Evolutionary conservation across 441 rosid species (phyloP).

Genomic region (Brassica balearica): DNA sequence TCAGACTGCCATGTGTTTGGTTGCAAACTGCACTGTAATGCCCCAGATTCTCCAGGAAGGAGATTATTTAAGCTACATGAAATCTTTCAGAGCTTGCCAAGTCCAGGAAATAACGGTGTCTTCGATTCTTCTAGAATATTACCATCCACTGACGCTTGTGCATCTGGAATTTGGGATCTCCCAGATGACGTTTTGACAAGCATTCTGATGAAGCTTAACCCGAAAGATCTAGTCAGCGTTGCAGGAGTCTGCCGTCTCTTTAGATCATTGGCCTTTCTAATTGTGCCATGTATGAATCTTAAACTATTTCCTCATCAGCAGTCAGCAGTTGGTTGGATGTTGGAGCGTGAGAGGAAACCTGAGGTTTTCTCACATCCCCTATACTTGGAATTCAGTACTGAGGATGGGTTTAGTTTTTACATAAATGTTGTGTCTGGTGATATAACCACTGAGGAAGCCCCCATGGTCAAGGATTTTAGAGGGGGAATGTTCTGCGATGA

Average conservation of each 20-base stretch:
- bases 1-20: slow-evolving; percentile 83
- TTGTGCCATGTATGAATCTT: slow-evolving; percentile 91
- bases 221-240: slow-evolving; percentile 68
- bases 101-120: slow-evolving; percentile 48
- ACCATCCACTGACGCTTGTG: slow-evolving; percentile 47
- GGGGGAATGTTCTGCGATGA: slow-evolving; percentile 99
- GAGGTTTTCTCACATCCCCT: slow-evolving; percentile 74
- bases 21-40: slow-evolving; percentile 64
- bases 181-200: slow-evolving; percentile 70
- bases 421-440: slow-evolving; percentile 76
- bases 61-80: slow-evolving; percentile 77
- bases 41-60: slow-evolving; percentile 58
- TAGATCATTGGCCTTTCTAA: slow-evolving; percentile 64
- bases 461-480: slow-evolving; percentile 73
- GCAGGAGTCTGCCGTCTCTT: slow-evolving; percentile 79
- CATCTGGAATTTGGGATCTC: slow-evolving; percentile 74
- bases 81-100: slow-evolving; percentile 77
- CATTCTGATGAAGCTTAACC: slow-evolving; percentile 59
- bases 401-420: slow-evolving; percentile 73
- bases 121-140: slow-evolving; percentile 53
- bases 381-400: slow-evolving; percentile 62
- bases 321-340: slow-evolving; percentile 94
- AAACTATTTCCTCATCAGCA: slow-evolving; percentile 93
- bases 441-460: slow-evolving; percentile 64
- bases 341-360: slow-evolving; percentile 77